These are phyloP conservation scores for Penicillium sp. DNA, from an alignment of 2,329 filamentous ascomycete species.

Conservation along the genomic window DNA sequence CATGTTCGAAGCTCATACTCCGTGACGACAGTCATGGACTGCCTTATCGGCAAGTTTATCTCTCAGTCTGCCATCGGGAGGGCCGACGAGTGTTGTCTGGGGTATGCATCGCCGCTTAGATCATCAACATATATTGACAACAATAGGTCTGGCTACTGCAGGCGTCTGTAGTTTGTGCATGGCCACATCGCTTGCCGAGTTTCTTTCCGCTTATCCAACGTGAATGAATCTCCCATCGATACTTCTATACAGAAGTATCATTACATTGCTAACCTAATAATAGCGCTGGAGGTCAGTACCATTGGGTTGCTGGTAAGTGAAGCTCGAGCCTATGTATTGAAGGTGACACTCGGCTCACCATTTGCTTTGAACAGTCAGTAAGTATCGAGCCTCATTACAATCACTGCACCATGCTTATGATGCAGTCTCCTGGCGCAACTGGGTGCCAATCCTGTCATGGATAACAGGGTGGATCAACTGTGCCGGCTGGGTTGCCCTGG, in stretches of 20 bases:
- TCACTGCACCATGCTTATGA: too few species aligned
- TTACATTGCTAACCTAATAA: constrained; percentile 13
- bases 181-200: constrained; percentile 64
- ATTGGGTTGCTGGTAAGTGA: constrained; percentile 58
- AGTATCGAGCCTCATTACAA: too few species aligned
- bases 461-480: constrained; percentile 65
- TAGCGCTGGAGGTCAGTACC: constrained; percentile 58
- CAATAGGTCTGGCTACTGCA: constrained; percentile 47
- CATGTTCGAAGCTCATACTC: not conserved
- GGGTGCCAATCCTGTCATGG: constrained; percentile 60
- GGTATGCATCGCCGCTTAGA: constrained; percentile 41
- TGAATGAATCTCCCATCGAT: too few species aligned
- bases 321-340: too few species aligned
- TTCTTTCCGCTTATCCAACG: constrained; percentile 59
- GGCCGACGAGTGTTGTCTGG: constrained; percentile 67
- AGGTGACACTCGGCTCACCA: not conserved
- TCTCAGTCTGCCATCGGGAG: constrained; percentile 63
- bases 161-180: constrained; percentile 65
- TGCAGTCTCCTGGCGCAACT: constrained; percentile 51
- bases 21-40: constrained; percentile 49
- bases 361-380: constrained; percentile 11
- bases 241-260: too few species aligned
- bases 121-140: constrained; percentile 2
- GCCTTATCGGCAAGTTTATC: constrained; percentile 54
- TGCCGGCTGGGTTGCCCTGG: constrained; percentile 63